Base-by-base conservation (phyloP, 306 rosid species). In the Crotalaria pallida region DNA sequence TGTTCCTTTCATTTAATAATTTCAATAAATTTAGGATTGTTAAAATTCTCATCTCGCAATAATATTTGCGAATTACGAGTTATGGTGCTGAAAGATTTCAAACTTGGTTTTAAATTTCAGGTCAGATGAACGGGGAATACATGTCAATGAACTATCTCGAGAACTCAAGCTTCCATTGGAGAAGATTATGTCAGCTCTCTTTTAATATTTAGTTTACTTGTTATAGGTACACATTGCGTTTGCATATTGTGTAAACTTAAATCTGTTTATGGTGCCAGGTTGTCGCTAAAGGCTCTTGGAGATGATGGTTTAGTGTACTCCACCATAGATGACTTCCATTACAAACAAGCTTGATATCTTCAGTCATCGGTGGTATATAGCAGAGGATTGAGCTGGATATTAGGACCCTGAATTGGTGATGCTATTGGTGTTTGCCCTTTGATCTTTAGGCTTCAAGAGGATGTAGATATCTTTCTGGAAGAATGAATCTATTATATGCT, bases 321-420 rank as follows among this genome's bases (percentile, higher is more conserved):
- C 66, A 94, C 99, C 59, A 84, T 84, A 13, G 99, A 94, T 68
- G 99, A 94, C 65, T 81, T 70, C 81, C 99, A 94, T 71, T 94
- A 76, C 88, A 94, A 94, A 79, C 80, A 81, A 69, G 90, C 92
- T 70, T 82, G 84, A 82, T 71, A 72, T 50, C 43, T 82, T 23
- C 40, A 51, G 47, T 36, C 29, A 33, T 38, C 36, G 7, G 31
- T 56, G 3, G 6, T 23, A 15, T 67, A 57, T 55, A 47, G 31
- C 24, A 18, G 58, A 17, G 45, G 65, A 43, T 19, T 2, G 26
- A 68, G 73, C 49, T 77, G 26, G 56, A 67, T 38, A 49, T 47
- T 7, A 58, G 41, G 71, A 58, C 65, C 58, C 19, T 10, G 60
- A 16, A 57, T 47, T 36, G 19, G 29, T 13, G 9, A 7, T 56